Base-by-base conservation (phyloP, 345 rosid species). In the Camelina sativa region DNA sequence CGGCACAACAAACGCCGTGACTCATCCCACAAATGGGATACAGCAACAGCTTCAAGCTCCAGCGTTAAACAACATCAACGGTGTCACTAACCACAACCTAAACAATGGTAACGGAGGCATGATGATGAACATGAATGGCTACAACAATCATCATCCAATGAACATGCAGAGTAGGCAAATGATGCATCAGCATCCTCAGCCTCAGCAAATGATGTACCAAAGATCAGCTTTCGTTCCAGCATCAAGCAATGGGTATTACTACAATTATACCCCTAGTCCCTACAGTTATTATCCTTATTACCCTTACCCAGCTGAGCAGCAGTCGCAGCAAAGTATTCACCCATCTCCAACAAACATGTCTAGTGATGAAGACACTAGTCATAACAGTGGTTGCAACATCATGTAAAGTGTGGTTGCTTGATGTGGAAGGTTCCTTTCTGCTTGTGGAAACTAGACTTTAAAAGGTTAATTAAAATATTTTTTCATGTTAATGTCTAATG, bases 181-280 rank as follows among this genome's bases (percentile, higher is more conserved):
- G 69, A 59, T 76, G 69, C 75, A 71, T 77, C 70, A 76, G 32
- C 80, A 63, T 25, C 56, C 17, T 32, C 95, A 80, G 48, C 85
- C 75, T 62, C 88, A 88, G 0, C 96, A 86, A 69, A 84, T 90
- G 87, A 84, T 85, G 86, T 88, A 88, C 50, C 86, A 88, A 67
- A 81, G 91, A 66, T 79, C 93, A 7, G 80, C 86, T 7, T 66
- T 76, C 47, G 76, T 78, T 58, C 93, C 87, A 55, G 77, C 87
- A 0, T 74, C 88, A 1, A 86, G 52, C 81, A 88, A 90, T 43
- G 93, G 90, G 54, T 90, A 88, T 74, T 85, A 76, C 64, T 82
- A 82, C 68, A 82, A 81, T 60, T 74, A 82, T 50, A 54, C 25
- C 48, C 84, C 87, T 58, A 72, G 62, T 38, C 84, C 85, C 7